These are phyloP conservation scores for Penicillium italicum DNA, from an alignment of 2,329 filamentous ascomycete genomes.

Conservation along the genomic window DNA sequence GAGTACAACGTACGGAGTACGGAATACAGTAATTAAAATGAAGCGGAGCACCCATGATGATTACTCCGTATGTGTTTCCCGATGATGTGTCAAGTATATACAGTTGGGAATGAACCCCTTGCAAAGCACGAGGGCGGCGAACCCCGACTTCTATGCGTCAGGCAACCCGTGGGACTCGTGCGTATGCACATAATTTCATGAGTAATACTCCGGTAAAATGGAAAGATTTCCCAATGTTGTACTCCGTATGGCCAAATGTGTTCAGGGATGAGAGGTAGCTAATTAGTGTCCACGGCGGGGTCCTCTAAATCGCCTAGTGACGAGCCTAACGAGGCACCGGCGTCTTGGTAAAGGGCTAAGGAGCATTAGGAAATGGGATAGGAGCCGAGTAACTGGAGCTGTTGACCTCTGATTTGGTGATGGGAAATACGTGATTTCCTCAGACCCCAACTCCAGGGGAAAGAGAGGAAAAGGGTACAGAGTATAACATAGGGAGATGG, in stretches of 20 bases:
- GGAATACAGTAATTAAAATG: slow-evolving; percentile 2
- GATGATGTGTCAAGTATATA: background rate
- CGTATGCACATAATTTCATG: background rate
- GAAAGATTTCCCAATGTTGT: background rate
- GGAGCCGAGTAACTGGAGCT: slow-evolving; percentile 9
- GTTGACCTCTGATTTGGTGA: slow-evolving; percentile 4
- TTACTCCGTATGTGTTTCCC: background rate
- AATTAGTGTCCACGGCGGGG: slow-evolving; percentile 12
- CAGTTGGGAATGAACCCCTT: background rate
- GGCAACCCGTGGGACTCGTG: slow-evolving; percentile 14
- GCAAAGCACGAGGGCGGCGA: slow-evolving; percentile 19
- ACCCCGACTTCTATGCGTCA: slow-evolving; percentile 10
- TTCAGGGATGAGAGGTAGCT: background rate
- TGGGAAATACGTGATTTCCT: background rate
- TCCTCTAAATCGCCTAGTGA: slow-evolving; percentile 1
- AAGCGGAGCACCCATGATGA: background rate
- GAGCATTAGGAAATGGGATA: background rate
- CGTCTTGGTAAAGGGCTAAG: background rate
- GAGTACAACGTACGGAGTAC: background rate
- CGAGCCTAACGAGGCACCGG: slow-evolving; percentile 5
- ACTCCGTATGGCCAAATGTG: background rate
- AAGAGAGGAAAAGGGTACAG: too few relatives aligned
- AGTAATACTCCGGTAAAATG: background rate
- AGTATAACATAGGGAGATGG: too few relatives aligned
- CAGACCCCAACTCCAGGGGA: too few relatives aligned